phyloP scores from a whole-genome alignment of 768 basidiomycete species.

The Mycena olivaceomarginata region DNA sequence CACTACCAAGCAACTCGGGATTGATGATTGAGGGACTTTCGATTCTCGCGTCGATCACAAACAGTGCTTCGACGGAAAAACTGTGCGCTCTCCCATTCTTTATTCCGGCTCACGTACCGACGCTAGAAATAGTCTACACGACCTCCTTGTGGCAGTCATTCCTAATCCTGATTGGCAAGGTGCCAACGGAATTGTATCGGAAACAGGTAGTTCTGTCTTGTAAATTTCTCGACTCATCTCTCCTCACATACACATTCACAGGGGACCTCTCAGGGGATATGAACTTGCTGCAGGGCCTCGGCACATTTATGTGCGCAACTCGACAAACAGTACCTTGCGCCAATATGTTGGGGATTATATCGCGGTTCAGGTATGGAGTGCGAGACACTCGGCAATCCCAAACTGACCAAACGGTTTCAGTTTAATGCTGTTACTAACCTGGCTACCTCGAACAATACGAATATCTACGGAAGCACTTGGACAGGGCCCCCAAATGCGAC shows the following conservation, averaged over 20 bases:
- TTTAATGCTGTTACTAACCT: slow-evolving; percentile 41
- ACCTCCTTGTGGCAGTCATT: slow-evolving; percentile 4
- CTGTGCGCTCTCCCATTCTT: slow-evolving; percentile 4
- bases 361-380: slow-evolving; percentile 17
- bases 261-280: background rate
- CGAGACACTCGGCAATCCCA: background rate
- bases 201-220: background rate
- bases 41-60: slow-evolving; percentile 14
- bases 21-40: slow-evolving; percentile 25
- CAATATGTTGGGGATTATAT: background rate
- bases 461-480: slow-evolving; percentile 42
- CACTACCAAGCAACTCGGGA: background rate
- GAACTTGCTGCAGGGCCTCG: slow-evolving; percentile 25
- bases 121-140: slow-evolving; percentile 6
- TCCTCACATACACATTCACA: background rate
- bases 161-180: slow-evolving; percentile 15
- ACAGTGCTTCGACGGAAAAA: slow-evolving; percentile 3
- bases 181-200: slow-evolving; percentile 6
- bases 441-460: slow-evolving; percentile 34
- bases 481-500: slow-evolving; percentile 31
- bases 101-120: background rate
- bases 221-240: background rate
- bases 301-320: slow-evolving; percentile 18
- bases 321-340: background rate
- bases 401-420: slow-evolving; percentile 13